A percentile compares a stretch with the other conserved stretches of the same genome.
Evolutionary conservation across 768 basidiomycete genomes (phyloP).

Genomic region (Boletus sp.): DNA sequence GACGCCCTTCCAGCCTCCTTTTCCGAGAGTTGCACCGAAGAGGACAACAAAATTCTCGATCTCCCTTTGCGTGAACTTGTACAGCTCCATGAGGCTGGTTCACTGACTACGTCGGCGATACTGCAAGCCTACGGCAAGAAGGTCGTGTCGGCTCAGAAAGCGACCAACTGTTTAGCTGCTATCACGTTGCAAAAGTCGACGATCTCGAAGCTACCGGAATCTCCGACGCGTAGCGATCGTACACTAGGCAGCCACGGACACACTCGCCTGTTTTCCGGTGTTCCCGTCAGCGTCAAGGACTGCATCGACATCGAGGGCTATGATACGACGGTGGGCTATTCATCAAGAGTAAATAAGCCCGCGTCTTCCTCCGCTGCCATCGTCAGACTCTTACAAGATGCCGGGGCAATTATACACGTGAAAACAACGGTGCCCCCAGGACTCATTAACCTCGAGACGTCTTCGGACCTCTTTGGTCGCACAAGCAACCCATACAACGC

Average conservation of each 20-base stretch:
- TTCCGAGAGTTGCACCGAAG: constrained; percentile 30
- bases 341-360: constrained; percentile 36
- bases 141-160: constrained; percentile 37
- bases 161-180: constrained; percentile 52
- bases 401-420: constrained; percentile 41
- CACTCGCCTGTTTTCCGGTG: constrained; percentile 39
- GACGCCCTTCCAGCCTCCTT: constrained; percentile 31
- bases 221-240: constrained; percentile 5
- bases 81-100: constrained; percentile 27
- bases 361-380: constrained; percentile 37
- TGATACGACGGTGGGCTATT: constrained; percentile 47
- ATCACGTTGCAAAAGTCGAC: constrained; percentile 39
- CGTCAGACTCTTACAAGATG: constrained; percentile 39
- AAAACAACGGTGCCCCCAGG: constrained; percentile 47
- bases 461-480: constrained; percentile 45
- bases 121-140: constrained; percentile 42
- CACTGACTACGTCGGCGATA: constrained; percentile 31
- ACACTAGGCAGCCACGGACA: not conserved
- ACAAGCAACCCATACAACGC: constrained; percentile 49
- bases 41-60: constrained; percentile 36
- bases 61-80: constrained; percentile 39
- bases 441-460: constrained; percentile 39
- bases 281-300: constrained; percentile 52
- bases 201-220: no score
- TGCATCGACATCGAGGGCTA: constrained; percentile 43